phyloP scores from a whole-genome alignment of 805 yeast species.

The Candida hispaniensis region DNA sequence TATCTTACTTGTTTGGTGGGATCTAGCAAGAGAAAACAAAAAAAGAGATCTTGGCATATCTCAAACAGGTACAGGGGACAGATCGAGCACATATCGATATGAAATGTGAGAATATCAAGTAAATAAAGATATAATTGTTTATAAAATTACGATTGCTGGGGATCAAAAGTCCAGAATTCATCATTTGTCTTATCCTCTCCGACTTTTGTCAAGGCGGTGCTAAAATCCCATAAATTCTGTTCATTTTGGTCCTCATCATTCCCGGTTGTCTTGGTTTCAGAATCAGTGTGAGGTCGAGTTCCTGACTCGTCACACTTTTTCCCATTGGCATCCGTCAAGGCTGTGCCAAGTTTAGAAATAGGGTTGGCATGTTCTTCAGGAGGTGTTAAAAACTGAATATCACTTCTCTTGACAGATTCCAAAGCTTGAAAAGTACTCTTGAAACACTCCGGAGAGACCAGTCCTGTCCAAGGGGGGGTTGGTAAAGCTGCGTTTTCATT shows the following conservation, averaged over 20 bases:
- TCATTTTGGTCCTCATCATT: constrained; percentile 2
- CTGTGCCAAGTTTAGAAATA: constrained; percentile 11
- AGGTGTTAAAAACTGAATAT: constrained; percentile 25
- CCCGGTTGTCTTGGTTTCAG: constrained; percentile 1
- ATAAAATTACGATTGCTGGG: constrained; percentile 12
- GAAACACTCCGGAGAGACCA: constrained; percentile 27
- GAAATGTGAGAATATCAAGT: too few species aligned
- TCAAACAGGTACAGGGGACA: too few species aligned
- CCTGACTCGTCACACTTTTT: background rate
- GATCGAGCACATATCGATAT: too few species aligned
- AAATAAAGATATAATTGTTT: too few species aligned
- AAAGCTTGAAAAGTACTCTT: constrained; percentile 28
- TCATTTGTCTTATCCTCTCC: constrained; percentile 21
- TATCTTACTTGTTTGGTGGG: constrained; percentile 2
- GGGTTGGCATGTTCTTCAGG: constrained; percentile 21
- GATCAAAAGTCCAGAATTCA: constrained; percentile 24
- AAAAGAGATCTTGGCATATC: too few species aligned
- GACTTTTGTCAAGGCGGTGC: constrained; percentile 19
- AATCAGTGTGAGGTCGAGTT: background rate
- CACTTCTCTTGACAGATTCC: constrained; percentile 24
- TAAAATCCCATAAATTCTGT: constrained; percentile 23
- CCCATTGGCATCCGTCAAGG: constrained; percentile 16
- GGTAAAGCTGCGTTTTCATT: constrained; percentile 1
- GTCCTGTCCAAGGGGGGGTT: constrained; percentile 24
- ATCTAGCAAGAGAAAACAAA: background rate